Conservation (phyloP, 192 early-diverging fungal genomes). For the Kappamyces sp. region DNA sequence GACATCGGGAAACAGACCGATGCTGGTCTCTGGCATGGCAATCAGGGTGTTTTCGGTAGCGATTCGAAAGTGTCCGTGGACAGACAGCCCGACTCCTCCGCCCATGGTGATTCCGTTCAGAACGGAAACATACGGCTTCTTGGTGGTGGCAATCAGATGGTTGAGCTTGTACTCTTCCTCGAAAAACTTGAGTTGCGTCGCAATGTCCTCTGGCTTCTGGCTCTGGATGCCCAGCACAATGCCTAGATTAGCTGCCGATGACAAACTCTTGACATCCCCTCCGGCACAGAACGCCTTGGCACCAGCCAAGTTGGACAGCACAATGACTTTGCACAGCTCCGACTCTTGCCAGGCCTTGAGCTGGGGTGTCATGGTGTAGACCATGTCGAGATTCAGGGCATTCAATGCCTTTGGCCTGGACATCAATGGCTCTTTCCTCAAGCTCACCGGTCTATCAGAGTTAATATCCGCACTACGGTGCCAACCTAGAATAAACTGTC, state of each 20-base stretch:
- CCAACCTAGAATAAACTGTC: constrained; percentile 29
- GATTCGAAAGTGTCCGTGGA: constrained; percentile 93
- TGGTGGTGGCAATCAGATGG: constrained; percentile 81
- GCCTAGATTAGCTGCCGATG: constrained; percentile 4
- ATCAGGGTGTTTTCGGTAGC: constrained; percentile 93
- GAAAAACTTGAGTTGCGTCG: constrained; percentile 71
- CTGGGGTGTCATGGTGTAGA: constrained; percentile 70
- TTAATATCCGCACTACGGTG: neutral
- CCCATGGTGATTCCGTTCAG: constrained; percentile 85
- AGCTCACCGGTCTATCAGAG: neutral
- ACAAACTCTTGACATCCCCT: constrained; percentile 41
- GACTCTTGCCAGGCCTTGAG: constrained; percentile 85
- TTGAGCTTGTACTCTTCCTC: constrained; percentile 88
- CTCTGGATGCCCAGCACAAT: constrained; percentile 18
- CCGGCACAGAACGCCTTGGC: constrained; percentile 86
- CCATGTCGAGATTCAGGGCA: constrained; percentile 81
- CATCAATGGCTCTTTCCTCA: constrained; percentile 1
- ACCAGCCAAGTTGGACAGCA: constrained; percentile 68
- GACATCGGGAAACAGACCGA: constrained; percentile 96
- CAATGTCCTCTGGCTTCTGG: constrained; percentile 29
- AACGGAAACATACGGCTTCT: constrained; percentile 84
- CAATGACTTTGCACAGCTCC: constrained; percentile 80
- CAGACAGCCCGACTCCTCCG: constrained; percentile 91
- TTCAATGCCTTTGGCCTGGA: constrained; percentile 72
- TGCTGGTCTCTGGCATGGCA: constrained; percentile 96